Evolutionary conservation across 352 stramenopile species (phyloP).

Genomic region (Pythium sp.): DNA sequence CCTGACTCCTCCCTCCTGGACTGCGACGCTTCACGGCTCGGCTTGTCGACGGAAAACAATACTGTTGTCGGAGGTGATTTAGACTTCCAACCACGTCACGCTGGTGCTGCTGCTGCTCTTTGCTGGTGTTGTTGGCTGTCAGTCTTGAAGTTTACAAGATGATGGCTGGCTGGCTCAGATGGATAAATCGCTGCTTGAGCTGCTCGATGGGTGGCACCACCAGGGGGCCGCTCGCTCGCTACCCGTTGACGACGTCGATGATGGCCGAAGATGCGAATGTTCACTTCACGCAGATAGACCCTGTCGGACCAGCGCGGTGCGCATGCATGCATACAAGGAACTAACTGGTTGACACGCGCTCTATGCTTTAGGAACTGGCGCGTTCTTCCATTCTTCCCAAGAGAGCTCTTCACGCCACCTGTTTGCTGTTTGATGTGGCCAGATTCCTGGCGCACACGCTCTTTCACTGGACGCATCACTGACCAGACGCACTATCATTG

Average conservation of each 20-base stretch:
- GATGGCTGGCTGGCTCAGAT: not conserved
- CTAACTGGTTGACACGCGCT: not conserved
- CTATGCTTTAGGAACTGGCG: constrained; percentile 2
- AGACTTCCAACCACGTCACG: not conserved
- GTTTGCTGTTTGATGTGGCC: not conserved
- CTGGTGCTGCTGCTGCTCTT: not conserved
- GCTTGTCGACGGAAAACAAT: not conserved
- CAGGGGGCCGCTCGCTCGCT: not conserved
- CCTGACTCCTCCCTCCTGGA: not conserved
- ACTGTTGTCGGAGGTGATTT: not conserved
- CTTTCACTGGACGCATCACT: constrained; percentile 15
- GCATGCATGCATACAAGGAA: not conserved
- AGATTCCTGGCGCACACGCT: not conserved
- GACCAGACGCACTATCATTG: constrained; percentile 24
- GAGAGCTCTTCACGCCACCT: not conserved
- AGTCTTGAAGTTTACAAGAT: not conserved
- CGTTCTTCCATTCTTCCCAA: constrained; percentile 7
- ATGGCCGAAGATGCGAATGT: not conserved
- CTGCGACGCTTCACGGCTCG: not conserved
- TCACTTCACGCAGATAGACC: not conserved
- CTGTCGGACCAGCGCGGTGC: not conserved
- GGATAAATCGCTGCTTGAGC: not conserved
- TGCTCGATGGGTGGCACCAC: not conserved
- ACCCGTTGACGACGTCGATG: not conserved
- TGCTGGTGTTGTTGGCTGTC: not conserved